Base-by-base conservation (phyloP, 108 stramenopile genomes). In the Skeletonema grethae region DNA sequence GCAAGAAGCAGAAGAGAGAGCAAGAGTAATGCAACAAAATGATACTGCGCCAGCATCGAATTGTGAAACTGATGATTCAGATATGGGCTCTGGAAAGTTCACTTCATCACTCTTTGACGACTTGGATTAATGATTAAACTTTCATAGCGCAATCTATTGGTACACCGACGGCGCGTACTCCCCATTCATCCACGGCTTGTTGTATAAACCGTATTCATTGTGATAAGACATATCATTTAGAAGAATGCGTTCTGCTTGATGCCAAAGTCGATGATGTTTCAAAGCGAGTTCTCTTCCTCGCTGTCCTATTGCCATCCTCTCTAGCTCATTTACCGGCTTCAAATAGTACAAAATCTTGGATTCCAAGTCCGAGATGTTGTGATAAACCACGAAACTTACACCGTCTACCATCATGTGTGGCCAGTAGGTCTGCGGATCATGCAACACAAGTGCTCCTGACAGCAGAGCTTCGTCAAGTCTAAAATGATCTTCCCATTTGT, bases 401-500 rank as follows among this genome's bases (percentile, higher is more conserved):
- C 45, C 59, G 66, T 87, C 69, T 5, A 59, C 31, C 5, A 86
- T 34, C 9, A 75, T 80, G 2, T 50, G 43, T 7, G 89, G 89
- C 13, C 83, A 36, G 10, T 58, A 69, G 12, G 82, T 32, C 76
- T 85, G 84, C 12, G 60, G 48, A 53, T 90, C 89, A 5, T 77
- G 84, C 80, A 90, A 45, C 12, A 90, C 87, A 65, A 87, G 38
- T 0, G 90, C 90, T 46, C 90, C 90, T 41, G 77, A 77, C 16
- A 77, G 81, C 41, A 90, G 31, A 4, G 79, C 74, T 70, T 90
- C 90, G 61, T 84, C 78, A 35, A 90, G 63, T 57, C 86, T 73
- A 62, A 77, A 85, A 48, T 88, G 85, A 56, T 84, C 90, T 72
- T 90, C 90, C 87, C 87, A 88, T 46, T 76, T 67, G 69, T 90